A percentile compares a stretch with the other conserved stretches of the same genome.
These are phyloP conservation scores for Stephanocyclus meneghinianus DNA, from an alignment of 352 stramenopile species.

Conservation along the genomic window DNA sequence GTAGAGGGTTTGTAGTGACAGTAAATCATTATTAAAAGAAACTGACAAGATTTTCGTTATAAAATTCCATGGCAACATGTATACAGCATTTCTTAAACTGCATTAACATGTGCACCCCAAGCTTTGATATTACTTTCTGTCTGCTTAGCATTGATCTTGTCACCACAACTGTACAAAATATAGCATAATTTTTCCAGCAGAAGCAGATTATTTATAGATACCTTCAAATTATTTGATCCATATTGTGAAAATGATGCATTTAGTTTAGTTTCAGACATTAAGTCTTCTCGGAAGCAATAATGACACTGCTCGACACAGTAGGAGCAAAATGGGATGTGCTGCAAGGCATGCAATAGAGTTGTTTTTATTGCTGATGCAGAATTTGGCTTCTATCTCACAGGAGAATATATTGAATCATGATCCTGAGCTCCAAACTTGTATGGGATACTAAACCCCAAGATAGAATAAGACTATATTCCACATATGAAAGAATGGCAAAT, in stretches of 20 bases:
- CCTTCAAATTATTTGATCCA: too few species aligned
- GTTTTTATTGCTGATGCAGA: background rate
- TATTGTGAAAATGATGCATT: too few species aligned
- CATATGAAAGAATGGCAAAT: slow-evolving; percentile 22
- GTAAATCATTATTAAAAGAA: too few species aligned
- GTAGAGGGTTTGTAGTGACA: background rate
- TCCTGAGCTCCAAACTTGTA: slow-evolving; percentile 18
- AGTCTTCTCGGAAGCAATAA: slow-evolving; percentile 8
- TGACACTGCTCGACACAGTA: slow-evolving; percentile 5
- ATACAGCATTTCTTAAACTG: too few species aligned
- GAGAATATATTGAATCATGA: slow-evolving; percentile 46
- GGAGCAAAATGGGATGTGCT: slow-evolving; percentile 5
- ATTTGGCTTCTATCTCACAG: slow-evolving; percentile 43
- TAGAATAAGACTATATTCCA: slow-evolving; percentile 44
- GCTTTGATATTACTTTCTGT: too few species aligned
- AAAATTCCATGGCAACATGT: too few species aligned
- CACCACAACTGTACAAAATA: too few species aligned
- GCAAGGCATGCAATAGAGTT: background rate
- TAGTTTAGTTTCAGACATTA: background rate
- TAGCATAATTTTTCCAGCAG: too few species aligned
- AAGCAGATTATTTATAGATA: too few species aligned
- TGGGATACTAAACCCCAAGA: slow-evolving; percentile 41
- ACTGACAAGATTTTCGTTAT: too few species aligned
- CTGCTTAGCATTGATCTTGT: too few species aligned
- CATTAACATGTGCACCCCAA: too few species aligned